Evolutionary conservation across 768 basidiomycete species (phyloP).

Genomic region (Phlegmacium glaucopus): DNA sequence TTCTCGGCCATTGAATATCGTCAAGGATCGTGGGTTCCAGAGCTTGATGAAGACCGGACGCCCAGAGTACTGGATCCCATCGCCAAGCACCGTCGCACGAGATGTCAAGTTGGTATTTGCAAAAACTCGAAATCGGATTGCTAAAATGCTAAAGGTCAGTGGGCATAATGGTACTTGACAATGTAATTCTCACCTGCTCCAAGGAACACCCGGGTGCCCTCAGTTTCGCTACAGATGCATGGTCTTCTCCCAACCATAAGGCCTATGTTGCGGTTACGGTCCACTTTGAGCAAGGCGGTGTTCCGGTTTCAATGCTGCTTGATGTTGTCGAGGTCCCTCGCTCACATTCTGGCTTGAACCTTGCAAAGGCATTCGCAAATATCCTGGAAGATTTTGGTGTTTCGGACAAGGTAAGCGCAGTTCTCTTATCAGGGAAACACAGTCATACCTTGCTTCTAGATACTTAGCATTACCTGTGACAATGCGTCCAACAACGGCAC

Average conservation of each 20-base stretch:
- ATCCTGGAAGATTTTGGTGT: constrained; percentile 34
- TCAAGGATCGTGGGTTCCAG: constrained; percentile 27
- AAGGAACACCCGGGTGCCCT: constrained; percentile 28
- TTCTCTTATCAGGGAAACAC: neutral
- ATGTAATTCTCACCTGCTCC: neutral
- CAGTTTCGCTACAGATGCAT: constrained; percentile 31
- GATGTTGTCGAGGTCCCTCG: constrained; percentile 35
- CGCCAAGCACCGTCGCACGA: constrained; percentile 24
- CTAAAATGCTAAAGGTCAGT: constrained; percentile 22
- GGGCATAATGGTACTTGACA: neutral
- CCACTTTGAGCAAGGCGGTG: constrained; percentile 27
- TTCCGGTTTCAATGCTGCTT: constrained; percentile 22
- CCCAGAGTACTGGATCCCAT: constrained; percentile 32
- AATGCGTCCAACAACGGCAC: constrained; percentile 33
- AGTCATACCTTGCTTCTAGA: constrained; percentile 9
- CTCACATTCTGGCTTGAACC: constrained; percentile 31
- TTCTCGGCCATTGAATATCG: constrained; percentile 28
- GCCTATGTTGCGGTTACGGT: constrained; percentile 27
- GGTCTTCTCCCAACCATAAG: constrained; percentile 33
- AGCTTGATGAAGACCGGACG: constrained; percentile 30
- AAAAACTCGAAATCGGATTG: constrained; percentile 11
- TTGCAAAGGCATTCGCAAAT: constrained; percentile 29
- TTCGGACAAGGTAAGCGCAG: constrained; percentile 25
- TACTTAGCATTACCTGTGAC: constrained; percentile 32
- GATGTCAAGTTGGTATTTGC: constrained; percentile 24